phyloP scores from a whole-genome alignment of 2,329 filamentous ascomycete genomes.

The Plectosphaerella sp. region DNA sequence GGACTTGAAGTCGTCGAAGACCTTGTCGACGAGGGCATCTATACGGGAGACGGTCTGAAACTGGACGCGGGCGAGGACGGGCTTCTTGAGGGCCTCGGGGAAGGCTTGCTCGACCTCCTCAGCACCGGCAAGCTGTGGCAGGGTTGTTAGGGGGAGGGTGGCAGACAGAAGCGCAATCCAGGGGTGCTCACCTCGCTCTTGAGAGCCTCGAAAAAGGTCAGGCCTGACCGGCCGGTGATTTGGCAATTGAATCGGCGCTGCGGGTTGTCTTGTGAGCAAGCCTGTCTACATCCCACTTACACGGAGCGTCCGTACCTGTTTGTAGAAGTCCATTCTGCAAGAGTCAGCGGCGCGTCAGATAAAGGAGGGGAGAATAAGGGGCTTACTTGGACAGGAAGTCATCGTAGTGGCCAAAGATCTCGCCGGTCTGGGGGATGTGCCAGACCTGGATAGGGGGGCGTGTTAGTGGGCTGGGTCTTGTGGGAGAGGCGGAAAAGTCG shows the following conservation, averaged over 20 bases:
- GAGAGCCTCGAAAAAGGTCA: conserved; percentile 89
- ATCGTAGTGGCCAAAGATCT: conserved; percentile 86
- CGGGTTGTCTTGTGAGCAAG: not conserved
- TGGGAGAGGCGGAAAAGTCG: not conserved
- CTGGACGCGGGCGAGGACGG: conserved; percentile 85
- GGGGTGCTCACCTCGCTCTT: conserved; percentile 73
- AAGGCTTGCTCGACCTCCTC: conserved; percentile 89
- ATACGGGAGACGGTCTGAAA: conserved; percentile 86
- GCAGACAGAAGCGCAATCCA: not conserved
- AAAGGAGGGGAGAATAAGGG: not conserved
- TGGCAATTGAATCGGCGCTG: conserved; percentile 90
- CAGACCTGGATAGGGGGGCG: conserved; percentile 61
- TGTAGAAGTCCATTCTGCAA: conserved; percentile 84
- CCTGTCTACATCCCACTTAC: conserved; percentile 3
- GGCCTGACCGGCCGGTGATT: conserved; percentile 86
- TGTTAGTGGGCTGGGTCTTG: conserved; percentile 8
- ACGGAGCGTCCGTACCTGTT: conserved; percentile 57
- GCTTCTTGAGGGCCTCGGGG: conserved; percentile 84
- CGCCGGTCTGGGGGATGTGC: conserved; percentile 84
- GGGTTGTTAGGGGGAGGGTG: conserved; percentile 4
- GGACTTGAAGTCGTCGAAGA: conserved; percentile 76
- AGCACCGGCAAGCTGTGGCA: conserved; percentile 64
- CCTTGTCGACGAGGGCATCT: conserved; percentile 68
- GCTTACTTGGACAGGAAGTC: conserved; percentile 77
- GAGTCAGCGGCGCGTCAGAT: conserved; percentile 20